Conservation (phyloP, 2,329 filamentous ascomycete genomes). For the Rutstroemia sp. region DNA sequence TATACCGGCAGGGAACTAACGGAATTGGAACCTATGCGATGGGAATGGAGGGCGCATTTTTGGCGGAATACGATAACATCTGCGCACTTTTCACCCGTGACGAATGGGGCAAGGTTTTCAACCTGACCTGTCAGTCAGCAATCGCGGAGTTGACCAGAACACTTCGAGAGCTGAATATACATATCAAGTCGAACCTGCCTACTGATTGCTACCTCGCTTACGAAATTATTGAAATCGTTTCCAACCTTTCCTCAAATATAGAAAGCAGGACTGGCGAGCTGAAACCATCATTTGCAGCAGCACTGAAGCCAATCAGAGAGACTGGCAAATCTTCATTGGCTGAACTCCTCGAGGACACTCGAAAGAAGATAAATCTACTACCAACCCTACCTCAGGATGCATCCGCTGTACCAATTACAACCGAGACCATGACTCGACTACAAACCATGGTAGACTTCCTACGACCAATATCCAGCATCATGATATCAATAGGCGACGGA, state of each 20-base stretch:
- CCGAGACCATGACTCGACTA: constrained; percentile 78
- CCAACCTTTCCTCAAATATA: constrained; percentile 68
- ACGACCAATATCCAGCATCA: constrained; percentile 76
- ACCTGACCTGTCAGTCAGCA: constrained; percentile 68
- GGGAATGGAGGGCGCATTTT: constrained; percentile 78
- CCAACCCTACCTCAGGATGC: constrained; percentile 70
- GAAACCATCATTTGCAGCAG: constrained; percentile 74
- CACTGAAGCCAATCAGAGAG: constrained; percentile 81
- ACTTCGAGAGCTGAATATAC: constrained; percentile 77
- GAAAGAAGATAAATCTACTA: constrained; percentile 58
- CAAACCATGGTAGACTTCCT: constrained; percentile 84
- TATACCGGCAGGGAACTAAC: constrained; percentile 84
- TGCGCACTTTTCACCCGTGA: constrained; percentile 78
- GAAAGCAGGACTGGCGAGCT: constrained; percentile 80
- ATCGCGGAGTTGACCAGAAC: constrained; percentile 80
- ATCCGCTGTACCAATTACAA: constrained; percentile 67
- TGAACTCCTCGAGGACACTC: constrained; percentile 78
- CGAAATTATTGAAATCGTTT: constrained; percentile 88
- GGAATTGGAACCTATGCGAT: constrained; percentile 85
- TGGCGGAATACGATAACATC: constrained; percentile 86
- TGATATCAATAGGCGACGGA: constrained; percentile 87
- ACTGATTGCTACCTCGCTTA: constrained; percentile 95
- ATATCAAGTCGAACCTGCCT: constrained; percentile 77
- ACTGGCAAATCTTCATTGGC: constrained; percentile 82
- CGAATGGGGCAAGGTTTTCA: constrained; percentile 75